Evolutionary conservation across 2,329 filamentous ascomycete species (phyloP), one percentile per base, ranked within the genome.

Genomic region (Falciphora oryzae): DNA sequence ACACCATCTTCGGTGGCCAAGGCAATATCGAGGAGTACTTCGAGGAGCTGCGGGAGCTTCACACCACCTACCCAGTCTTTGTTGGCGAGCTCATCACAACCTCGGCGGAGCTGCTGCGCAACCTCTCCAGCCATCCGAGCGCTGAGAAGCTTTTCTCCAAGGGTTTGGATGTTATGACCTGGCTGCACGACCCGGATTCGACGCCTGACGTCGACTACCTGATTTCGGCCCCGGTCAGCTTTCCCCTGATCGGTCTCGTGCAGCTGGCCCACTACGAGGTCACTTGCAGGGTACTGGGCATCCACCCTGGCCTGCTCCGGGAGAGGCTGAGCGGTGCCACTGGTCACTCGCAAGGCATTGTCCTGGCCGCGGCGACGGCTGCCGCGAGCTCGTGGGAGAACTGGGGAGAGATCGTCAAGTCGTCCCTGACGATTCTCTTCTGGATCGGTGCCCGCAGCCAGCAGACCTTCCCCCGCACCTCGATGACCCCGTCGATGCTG

Each of bases 1-100:
- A 97, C 81, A 93, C 89, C 69, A 93, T 99, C 67, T 97, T 98
- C 70, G 95, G 95, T 66, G 95, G 95, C 8, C 95, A 99, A 77
- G 95, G 95, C 71, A 99, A 99, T 78, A 98, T 99, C 68, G 94
- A 99, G 78, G 96, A 99, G 79, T 99, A 99, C 79, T 99, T 99
- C 73, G 94, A 99, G 70, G 95, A 99, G 81, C 85, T 99, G 67
- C 89, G 95, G 65, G 90, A 96, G 76, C 86, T 98, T 65, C 94
- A 94, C 81, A 88, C 83, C 71, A 97, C 93, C 66, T 99, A 99
- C 79, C 89, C 91, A 16, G 90, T 90, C 32, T 96, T 99, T 70
- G 87, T 97, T 6, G 90, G 92, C 70, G 92, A 96, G 69, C 87
- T 98, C 68, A 85, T 99, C 73, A 84, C 85, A 32, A 85, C 88